Evolutionary conservation across 164 flowering plant species (phyloP), one percentile per base, ranked within the genome.

Genomic region (Tetracentron sinense): DNA sequence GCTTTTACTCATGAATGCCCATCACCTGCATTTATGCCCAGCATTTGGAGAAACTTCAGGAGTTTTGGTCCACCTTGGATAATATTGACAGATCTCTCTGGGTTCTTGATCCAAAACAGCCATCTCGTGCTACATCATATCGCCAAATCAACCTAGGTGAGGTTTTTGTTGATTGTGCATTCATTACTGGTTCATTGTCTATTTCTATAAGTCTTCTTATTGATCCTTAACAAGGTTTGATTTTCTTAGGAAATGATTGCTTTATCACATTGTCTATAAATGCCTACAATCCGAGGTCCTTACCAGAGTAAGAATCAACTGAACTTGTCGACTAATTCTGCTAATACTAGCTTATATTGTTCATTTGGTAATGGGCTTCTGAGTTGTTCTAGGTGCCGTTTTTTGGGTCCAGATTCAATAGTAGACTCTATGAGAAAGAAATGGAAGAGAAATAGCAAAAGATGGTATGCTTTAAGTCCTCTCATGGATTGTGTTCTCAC

Each of bases 1-100:
- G 27, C 5, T 54, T 68, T 70, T 21, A 58, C 20, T 44, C n/a
- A 60, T 22, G 20, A 12, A 25, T 56, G 35, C 53, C 15, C 27
- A 10, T 31, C 14, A 44, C 19, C 25, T 61, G 56, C 62, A 15
- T 21, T 59, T 63, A 22, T 42, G 44, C 64, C 48, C 75, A 90
- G 91, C 92, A 85, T 73, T 65, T 90, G 70, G 84, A 85, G 68
- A 81, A 78, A 66, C 83, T 87, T 67, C 89, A 84, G 57, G 89
- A 82, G 33, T 80, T 87, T 58, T 90, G 93, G 91, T 78, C 82
- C 53, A 77, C 76, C 53, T 58, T 85, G 83, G 86, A 86, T 68
- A 78, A 79, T 29, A 84, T 85, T 72, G 94, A 87, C 72, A 74
- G 59, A 27, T 61, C 67, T 65, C 87, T 87, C 62, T 75, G 70